Percentiles rank a stretch among this genome's conserved stretches.
phyloP scores from a whole-genome alignment of 352 stramenopile genomes.

The Phytophthora sp. region DNA sequence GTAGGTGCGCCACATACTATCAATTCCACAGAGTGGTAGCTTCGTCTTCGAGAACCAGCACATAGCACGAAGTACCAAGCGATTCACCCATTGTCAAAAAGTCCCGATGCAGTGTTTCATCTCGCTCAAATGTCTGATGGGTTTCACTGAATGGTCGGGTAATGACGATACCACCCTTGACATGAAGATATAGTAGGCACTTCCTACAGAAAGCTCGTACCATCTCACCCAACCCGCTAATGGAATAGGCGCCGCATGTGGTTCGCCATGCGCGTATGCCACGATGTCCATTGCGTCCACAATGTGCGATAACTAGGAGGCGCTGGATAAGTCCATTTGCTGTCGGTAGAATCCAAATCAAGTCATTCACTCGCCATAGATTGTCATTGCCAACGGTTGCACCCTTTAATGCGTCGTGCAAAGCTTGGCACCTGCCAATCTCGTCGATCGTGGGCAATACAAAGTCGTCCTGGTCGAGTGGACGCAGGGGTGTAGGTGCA shows the following conservation, averaged over 20 bases:
- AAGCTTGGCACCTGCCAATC: conserved; percentile 1
- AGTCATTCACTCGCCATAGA: conserved; percentile 1
- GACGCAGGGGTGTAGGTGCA: not conserved
- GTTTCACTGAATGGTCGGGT: conserved; percentile 21
- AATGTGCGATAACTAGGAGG: conserved; percentile 15
- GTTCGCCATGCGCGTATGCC: conserved; percentile 19
- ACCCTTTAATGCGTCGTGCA: not conserved
- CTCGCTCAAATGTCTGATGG: conserved; percentile 12
- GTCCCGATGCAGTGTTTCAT: conserved; percentile 15
- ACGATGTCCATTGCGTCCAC: conserved; percentile 9
- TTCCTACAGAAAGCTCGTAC: conserved; percentile 13
- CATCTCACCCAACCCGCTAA: conserved; percentile 3
- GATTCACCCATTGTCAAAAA: conserved; percentile 15
- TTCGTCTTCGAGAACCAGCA: conserved; percentile 18
- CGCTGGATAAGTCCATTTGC: not conserved
- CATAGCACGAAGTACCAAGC: conserved; percentile 12
- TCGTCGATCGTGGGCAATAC: conserved; percentile 5
- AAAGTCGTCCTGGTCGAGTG: conserved; percentile 2
- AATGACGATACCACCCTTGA: conserved; percentile 12
- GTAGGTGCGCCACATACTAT: conserved; percentile 7
- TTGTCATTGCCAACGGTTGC: not conserved
- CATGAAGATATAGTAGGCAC: conserved; percentile 25
- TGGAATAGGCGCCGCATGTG: conserved; percentile 15
- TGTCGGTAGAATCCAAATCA: conserved; percentile 8
- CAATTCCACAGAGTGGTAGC: conserved; percentile 11